Evolutionary conservation across 768 basidiomycete genomes (phyloP).

Genomic region (Boletus rubropictus): DNA sequence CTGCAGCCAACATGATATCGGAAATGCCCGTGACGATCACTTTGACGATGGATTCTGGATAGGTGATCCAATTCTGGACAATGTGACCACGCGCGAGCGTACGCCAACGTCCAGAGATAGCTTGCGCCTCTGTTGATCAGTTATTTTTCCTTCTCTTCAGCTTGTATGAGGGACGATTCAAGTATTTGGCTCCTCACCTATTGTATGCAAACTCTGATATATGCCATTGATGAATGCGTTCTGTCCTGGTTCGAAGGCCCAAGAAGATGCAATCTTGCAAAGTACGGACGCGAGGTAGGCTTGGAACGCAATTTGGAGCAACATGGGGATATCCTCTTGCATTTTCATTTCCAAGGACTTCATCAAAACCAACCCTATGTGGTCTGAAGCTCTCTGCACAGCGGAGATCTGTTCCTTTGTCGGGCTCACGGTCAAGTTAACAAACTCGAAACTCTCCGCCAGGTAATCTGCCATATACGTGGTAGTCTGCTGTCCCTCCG

Average conservation of each 20-base stretch:
- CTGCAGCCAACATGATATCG: background rate
- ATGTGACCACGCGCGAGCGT: background rate
- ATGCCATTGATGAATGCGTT: background rate
- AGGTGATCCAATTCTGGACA: background rate
- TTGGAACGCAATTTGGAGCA: background rate
- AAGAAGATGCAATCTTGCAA: background rate
- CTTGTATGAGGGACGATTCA: background rate
- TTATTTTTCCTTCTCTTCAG: background rate
- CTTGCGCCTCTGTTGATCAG: slow-evolving; percentile 8
- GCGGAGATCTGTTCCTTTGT: background rate
- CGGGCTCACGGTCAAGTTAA: background rate
- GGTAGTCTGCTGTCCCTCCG: background rate
- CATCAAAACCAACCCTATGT: background rate
- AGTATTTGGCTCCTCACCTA: background rate
- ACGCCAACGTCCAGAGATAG: slow-evolving; percentile 8
- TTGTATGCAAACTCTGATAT: background rate
- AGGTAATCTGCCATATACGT: background rate
- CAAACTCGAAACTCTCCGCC: background rate
- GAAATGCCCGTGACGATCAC: background rate
- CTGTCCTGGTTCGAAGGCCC: background rate
- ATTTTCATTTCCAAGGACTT: background rate
- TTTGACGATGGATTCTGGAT: background rate
- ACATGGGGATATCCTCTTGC: background rate
- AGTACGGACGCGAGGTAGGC: background rate
- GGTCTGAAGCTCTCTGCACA: background rate